Conservation (phyloP, 2,329 filamentous ascomycete species). For the Pseudogymnoascus sp. region DNA sequence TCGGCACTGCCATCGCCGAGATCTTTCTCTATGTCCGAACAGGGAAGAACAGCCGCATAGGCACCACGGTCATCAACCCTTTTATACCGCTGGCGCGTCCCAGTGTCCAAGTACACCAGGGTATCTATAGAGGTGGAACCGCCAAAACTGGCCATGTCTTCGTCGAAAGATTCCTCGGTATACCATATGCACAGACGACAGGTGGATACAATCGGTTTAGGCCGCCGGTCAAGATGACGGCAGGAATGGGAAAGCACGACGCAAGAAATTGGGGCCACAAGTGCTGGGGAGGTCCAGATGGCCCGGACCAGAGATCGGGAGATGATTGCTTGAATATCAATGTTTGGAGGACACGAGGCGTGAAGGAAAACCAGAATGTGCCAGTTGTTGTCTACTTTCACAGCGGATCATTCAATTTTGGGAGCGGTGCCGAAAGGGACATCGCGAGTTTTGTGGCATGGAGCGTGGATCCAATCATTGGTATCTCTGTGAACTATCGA, state of each 20-base stretch:
- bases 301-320: conserved; percentile 18
- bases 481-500: conserved; percentile 51
- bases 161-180: conserved; percentile 36
- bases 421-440: conserved; percentile 43
- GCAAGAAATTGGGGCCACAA: neutral
- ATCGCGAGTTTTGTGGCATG: conserved; percentile 52
- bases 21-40: neutral
- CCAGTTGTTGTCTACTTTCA: conserved; percentile 54
- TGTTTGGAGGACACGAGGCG: conserved; percentile 32
- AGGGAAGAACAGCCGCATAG: conserved; percentile 4
- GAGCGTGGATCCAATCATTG: conserved; percentile 41
- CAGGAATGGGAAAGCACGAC: neutral
- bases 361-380: conserved; percentile 23
- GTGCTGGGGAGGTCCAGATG: neutral
- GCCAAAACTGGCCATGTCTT: conserved; percentile 19
- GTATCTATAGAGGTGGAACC: neutral
- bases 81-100: conserved; percentile 1
- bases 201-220: conserved; percentile 37
- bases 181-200: conserved; percentile 40
- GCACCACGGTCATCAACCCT: neutral
- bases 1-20: neutral
- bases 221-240: conserved; percentile 34
- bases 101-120: conserved; percentile 2
- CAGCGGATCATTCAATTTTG: conserved; percentile 53
- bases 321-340: conserved; percentile 49